A percentile compares a stretch with the other conserved stretches of the same genome.
phyloP scores from a whole-genome alignment of 768 basidiomycete species.

The Suillus clintonianus region DNA sequence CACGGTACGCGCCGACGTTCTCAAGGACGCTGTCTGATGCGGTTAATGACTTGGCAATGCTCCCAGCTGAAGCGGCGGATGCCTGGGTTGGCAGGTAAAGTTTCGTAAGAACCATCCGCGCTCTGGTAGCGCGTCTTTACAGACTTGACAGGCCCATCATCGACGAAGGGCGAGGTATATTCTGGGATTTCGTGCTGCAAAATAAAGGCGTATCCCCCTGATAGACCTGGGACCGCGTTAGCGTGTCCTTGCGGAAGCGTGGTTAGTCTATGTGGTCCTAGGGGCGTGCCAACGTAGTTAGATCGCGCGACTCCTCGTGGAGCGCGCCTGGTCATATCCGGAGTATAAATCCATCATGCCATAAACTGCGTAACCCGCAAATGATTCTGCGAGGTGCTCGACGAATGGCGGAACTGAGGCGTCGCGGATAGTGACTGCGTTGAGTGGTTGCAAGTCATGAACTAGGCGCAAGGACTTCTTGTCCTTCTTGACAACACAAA shows the following conservation, averaged over 20 bases:
- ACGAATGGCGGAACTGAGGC: constrained; percentile 9
- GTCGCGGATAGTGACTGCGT: constrained; percentile 37
- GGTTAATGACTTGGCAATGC: constrained; percentile 36
- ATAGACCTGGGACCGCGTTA: constrained; percentile 40
- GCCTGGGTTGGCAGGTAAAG: constrained; percentile 35
- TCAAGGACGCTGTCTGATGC: constrained; percentile 40
- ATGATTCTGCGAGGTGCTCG: constrained; percentile 34
- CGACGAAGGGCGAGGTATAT: constrained; percentile 37
- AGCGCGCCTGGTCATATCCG: constrained; percentile 39
- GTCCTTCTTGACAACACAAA: constrained; percentile 34
- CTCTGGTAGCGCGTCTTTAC: constrained; percentile 32
- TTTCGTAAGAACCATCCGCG: constrained; percentile 32
- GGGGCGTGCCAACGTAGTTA: constrained; percentile 45
- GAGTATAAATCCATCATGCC: constrained; percentile 37
- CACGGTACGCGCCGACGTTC: constrained; percentile 38
- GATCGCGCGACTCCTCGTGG: constrained; percentile 31
- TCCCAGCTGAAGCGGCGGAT: constrained; percentile 44
- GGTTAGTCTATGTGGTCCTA: constrained; percentile 33
- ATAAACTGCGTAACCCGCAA: constrained; percentile 32
- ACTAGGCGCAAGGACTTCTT: constrained; percentile 36
- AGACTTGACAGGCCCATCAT: constrained; percentile 40
- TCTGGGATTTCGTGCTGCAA: constrained; percentile 42
- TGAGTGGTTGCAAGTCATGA: constrained; percentile 40
- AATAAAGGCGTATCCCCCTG: constrained; percentile 42
- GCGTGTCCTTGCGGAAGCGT: constrained; percentile 45